Percentiles rank a stretch among this genome's conserved stretches.
Conservation (phyloP, 305 asterid species). For the Rubia balearica region DNA sequence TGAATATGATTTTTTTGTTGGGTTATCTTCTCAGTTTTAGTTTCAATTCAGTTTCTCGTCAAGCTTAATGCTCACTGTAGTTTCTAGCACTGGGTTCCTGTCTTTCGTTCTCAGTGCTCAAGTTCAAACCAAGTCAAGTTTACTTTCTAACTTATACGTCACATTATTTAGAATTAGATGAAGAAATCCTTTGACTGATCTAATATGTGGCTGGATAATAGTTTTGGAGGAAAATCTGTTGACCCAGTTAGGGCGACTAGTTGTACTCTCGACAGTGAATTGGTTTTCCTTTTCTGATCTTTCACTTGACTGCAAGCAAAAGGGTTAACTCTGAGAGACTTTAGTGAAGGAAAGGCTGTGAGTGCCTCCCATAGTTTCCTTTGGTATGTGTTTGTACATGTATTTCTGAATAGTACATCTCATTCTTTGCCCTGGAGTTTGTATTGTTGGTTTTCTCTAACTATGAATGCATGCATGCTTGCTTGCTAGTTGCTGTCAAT, state of each 20-base stretch:
- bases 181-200: not conserved
- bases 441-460: not conserved
- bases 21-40: not conserved
- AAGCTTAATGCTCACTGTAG: not conserved
- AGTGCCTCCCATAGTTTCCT: not conserved
- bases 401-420: not conserved
- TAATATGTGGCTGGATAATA: not conserved
- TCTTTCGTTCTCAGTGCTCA: not conserved
- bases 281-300: not conserved
- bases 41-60: slow-evolving; percentile 2
- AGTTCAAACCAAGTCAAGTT: not conserved
- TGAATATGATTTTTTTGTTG: not conserved
- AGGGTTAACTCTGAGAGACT: not conserved
- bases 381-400: not conserved
- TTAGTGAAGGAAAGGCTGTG: not conserved
- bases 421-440: not conserved
- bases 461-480: not conserved
- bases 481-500: not conserved
- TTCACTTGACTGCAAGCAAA: not conserved
- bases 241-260: not conserved
- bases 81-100: not conserved
- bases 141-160: not conserved
- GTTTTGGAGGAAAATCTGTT: not conserved
- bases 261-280: not conserved
- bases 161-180: not conserved